phyloP scores from a whole-genome alignment of 192 early-diverging fungal genomes.

The Oehlia diaphana region DNA sequence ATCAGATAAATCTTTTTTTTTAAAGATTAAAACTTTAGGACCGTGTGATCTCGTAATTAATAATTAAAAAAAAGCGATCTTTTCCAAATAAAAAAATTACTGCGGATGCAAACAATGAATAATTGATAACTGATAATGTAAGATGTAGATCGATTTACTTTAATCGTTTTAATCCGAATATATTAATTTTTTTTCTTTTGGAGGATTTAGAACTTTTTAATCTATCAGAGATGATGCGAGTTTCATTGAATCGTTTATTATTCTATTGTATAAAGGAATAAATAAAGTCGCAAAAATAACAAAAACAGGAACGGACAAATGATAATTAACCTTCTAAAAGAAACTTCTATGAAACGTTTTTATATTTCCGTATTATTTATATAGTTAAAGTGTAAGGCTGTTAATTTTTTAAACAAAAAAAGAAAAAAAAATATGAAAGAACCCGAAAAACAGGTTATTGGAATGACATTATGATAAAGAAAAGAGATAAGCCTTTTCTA shows the following conservation, averaged over 20 bases:
- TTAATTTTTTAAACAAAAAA: too few relatives aligned
- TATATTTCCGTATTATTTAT: neutral
- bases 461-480: neutral
- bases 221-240: neutral
- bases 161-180: neutral
- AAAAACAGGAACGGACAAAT: too few relatives aligned
- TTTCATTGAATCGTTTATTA: neutral
- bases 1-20: too few relatives aligned
- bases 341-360: too few relatives aligned
- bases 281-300: too few relatives aligned
- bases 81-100: neutral
- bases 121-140: neutral
- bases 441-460: neutral
- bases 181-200: neutral
- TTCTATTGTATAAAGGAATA: too few relatives aligned
- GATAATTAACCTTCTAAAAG: too few relatives aligned
- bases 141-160: neutral
- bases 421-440: neutral
- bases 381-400: neutral
- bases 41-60: too few relatives aligned
- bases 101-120: neutral
- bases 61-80: too few relatives aligned
- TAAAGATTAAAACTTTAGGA: too few relatives aligned
- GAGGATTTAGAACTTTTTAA: neutral
- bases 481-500: neutral